Conservation (phyloP, 2,329 filamentous ascomycete genomes). For the Allantophomopsis lycopodina region DNA sequence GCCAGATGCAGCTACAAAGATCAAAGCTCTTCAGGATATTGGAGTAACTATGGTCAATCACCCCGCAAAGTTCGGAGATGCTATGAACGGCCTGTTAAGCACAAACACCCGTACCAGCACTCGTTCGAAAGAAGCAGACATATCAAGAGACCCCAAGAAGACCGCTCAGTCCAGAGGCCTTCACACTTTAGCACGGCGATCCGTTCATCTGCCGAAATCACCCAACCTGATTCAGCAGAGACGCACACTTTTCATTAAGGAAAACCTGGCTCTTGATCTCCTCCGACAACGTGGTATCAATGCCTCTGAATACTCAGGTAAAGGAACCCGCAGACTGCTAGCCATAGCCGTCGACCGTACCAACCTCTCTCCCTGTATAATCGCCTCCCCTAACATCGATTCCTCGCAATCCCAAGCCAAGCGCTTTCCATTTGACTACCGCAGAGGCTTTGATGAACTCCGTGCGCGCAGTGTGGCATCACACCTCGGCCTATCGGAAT, state of each 20-base stretch:
- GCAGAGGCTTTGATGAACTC: constrained; percentile 27
- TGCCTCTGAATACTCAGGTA: constrained; percentile 21
- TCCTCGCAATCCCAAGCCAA: constrained; percentile 28
- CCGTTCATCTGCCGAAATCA: constrained; percentile 1
- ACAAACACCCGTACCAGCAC: constrained; percentile 21
- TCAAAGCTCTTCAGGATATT: constrained; percentile 47
- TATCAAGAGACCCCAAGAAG: no score
- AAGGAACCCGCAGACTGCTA: constrained; percentile 32
- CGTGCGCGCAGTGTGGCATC: constrained; percentile 26
- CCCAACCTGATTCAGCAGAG: constrained; percentile 19
- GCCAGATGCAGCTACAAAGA: constrained; percentile 49
- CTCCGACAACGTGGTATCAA: constrained; percentile 35
- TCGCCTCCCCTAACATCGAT: constrained; percentile 32
- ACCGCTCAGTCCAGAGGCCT: constrained; percentile 33
- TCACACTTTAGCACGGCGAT: constrained; percentile 28
- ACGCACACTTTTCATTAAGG: constrained; percentile 39
- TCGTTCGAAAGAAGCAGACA: constrained; percentile 18
- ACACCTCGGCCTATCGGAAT: constrained; percentile 33
- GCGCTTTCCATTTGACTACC: constrained; percentile 50
- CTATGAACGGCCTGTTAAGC: constrained; percentile 47
- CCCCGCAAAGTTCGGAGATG: constrained; percentile 59
- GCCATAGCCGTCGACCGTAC: constrained; percentile 53
- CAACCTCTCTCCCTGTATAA: constrained; percentile 46
- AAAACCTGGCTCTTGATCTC: constrained; percentile 37
- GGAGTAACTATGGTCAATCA: constrained; percentile 62